phyloP scores from a whole-genome alignment of 805 yeast species.

The Metschnikowia colocasiae region DNA sequence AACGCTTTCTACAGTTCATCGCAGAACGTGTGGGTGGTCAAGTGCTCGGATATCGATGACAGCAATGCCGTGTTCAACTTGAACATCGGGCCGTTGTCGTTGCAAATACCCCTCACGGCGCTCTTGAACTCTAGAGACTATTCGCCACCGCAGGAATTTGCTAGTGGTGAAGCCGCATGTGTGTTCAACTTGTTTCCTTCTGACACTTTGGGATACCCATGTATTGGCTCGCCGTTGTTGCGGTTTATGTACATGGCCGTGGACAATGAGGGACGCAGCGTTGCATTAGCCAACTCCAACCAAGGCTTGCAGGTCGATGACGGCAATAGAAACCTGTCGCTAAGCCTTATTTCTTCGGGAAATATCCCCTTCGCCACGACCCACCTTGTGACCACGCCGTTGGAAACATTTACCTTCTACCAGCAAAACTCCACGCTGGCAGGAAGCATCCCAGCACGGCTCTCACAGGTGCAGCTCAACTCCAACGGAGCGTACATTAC shows the following conservation, averaged over 20 bases:
- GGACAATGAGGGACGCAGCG: conserved; percentile 51
- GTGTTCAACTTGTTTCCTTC: conserved; percentile 49
- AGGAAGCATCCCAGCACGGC: conserved; percentile 23
- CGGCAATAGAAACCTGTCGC: conserved; percentile 15
- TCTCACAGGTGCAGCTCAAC: conserved; percentile 24
- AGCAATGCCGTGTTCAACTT: conserved; percentile 51
- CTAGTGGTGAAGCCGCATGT: conserved; percentile 58
- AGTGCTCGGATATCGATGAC: conserved; percentile 47
- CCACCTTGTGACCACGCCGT: conserved; percentile 1
- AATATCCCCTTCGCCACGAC: conserved; percentile 48
- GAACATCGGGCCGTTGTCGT: conserved; percentile 47
- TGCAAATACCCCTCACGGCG: conserved; percentile 48
- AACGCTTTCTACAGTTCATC: conserved; percentile 57
- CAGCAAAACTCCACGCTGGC: conserved; percentile 8
- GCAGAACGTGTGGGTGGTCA: conserved; percentile 55
- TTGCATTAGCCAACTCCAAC: conserved; percentile 57
- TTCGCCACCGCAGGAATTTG: conserved; percentile 42
- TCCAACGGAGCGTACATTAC: conserved; percentile 31
- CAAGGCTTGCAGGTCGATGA: conserved; percentile 11
- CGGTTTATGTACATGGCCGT: conserved; percentile 55
- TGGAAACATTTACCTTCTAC: conserved; percentile 13
- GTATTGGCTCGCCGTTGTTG: conserved; percentile 59
- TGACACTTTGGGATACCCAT: conserved; percentile 43
- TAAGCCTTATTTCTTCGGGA: conserved; percentile 37
- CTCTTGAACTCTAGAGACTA: conserved; percentile 36